Evolutionary conservation across 2,329 filamentous ascomycete genomes (phyloP), one percentile per base, ranked within the genome.

Genomic region (Colletotrichum chlorophyti): DNA sequence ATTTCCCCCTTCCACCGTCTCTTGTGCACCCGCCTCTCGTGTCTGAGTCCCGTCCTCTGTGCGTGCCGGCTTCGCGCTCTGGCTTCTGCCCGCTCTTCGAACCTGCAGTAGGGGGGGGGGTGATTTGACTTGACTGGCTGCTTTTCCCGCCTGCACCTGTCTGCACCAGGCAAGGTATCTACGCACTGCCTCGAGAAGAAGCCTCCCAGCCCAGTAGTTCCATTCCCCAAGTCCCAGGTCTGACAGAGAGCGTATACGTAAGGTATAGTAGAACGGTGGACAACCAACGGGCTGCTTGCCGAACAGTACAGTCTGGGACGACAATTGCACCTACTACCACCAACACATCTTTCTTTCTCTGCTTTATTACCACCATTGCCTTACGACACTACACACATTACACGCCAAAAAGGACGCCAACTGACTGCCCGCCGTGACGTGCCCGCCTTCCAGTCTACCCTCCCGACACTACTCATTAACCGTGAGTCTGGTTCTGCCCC

Each of bases 51-150:
- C 41, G 9, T 9, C 31, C 17, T 45, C 41, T 45, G 26, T 45
- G 26, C 41, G 26, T 45, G 12, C 15, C 24, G 57, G n/a, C n/a
- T 43, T 54, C 42, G 50, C 42, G 42, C 50, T 42, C 34, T 34
- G 49, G 41, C 35, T 47, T 24, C 47, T 45, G 53, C 42, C 55
- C 45, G 51, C 41, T 60, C 57, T 29, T 46, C 51, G 26, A 26
- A 40, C 57, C 42, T 45, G 40, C 49, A 53, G 50, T 37, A 53
- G 50, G 50, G 50, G 46, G 50, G 50, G 50, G 50, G 50, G 21
- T 17, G 35, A 41, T n/a, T 32, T 41, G 35, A 26, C 35, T 37
- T 43, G 38, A 23, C 49, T 52, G 32, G 50, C 26, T 37, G 14
- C 31, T 17, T 14, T 19, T 19, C n/a, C n/a, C n/a, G n/a, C n/a